Base-by-base conservation (phyloP, 2,329 filamentous ascomycete genomes). In the Pezicula radicicola region DNA sequence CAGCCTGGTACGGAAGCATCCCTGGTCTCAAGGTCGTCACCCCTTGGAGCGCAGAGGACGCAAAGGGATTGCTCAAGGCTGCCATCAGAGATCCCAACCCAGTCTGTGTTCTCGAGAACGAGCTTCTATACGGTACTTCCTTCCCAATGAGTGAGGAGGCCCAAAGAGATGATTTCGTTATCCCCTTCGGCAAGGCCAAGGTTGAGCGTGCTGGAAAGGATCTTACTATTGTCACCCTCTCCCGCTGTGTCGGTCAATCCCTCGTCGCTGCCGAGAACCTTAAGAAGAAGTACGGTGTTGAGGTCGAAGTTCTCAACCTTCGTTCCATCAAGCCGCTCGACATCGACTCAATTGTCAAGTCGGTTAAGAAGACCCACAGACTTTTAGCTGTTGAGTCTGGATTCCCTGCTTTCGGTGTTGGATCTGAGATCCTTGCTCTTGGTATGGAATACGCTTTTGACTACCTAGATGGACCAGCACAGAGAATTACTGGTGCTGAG, bases 141-240 rank as follows among this genome's bases (percentile, higher is more conserved):
- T 99, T 99, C 84, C 91, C 91, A 66, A 96, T 99, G 91, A 96
- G 91, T 68, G 93, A 94, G 75, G 93, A 89, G 55, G 92, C 91
- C 54, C 94, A 97, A 75, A 93, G 88, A 75, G 88, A 90, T 71
- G 94, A 99, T 76, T 99, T 97, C 66, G 93, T 99, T 64, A 75
- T 99, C 64, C 94, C 94, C 62, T 91, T 99, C 70, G 94, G 94
- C 72, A 99, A 99, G 81, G 94, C 94, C 74, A 99, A 99, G 85
- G 89, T 99, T 68, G 94, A 99, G 81, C 92, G 94, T 66, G 79
- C 85, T 56, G 94, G 94, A 73, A 97, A 93, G 77, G 94, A 99
- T 71, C 77, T 99, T 62, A 99, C 94, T 68, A 90, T 99, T 58
- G 93, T 99, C 58, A 87, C 92, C 47, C 82, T 97, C 55, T 97